phyloP scores from a whole-genome alignment of 441 rosid genomes.

The Bocquillonia castaneifolia region DNA sequence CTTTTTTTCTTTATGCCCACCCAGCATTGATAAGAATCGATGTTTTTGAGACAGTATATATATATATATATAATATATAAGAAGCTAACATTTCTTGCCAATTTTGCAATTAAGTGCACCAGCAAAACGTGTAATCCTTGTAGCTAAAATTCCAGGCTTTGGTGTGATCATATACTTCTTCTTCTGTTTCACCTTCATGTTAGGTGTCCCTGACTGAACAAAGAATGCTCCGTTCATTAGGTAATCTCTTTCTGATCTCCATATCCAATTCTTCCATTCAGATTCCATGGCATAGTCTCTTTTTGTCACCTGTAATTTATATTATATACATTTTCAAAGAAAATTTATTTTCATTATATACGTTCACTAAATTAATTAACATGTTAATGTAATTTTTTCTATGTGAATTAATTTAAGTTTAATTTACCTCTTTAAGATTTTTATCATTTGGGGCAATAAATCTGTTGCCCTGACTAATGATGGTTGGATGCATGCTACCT shows the following conservation, averaged over 20 bases:
- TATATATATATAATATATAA: no score
- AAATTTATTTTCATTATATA: neutral
- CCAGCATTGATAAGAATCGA: no score
- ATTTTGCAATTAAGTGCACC: slow-evolving; percentile 43
- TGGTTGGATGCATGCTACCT: slow-evolving; percentile 58
- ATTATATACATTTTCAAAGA: neutral
- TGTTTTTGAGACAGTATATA: no score
- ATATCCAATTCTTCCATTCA: slow-evolving; percentile 43
- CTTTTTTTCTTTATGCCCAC: no score
- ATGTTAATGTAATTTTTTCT: no score
- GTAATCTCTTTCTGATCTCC: slow-evolving; percentile 52
- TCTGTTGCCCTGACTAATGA: slow-evolving; percentile 66
- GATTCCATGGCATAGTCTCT: slow-evolving; percentile 32
- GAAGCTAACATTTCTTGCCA: slow-evolving; percentile 16
- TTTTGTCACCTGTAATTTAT: slow-evolving; percentile 42
- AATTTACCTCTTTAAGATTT: slow-evolving; percentile 26
- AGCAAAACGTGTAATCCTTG: slow-evolving; percentile 35
- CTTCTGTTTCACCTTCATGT: slow-evolving; percentile 11
- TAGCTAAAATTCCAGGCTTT: slow-evolving; percentile 34
- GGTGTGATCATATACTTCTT: slow-evolving; percentile 31
- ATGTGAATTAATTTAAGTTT: neutral
- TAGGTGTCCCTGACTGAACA: slow-evolving; percentile 36
- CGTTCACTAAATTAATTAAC: no score
- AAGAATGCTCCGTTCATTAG: slow-evolving; percentile 51
- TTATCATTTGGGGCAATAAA: slow-evolving; percentile 48